These are phyloP conservation scores for Saccharomycopsis sp. DNA, from an alignment of 805 yeast genomes.

Conservation along the genomic window DNA sequence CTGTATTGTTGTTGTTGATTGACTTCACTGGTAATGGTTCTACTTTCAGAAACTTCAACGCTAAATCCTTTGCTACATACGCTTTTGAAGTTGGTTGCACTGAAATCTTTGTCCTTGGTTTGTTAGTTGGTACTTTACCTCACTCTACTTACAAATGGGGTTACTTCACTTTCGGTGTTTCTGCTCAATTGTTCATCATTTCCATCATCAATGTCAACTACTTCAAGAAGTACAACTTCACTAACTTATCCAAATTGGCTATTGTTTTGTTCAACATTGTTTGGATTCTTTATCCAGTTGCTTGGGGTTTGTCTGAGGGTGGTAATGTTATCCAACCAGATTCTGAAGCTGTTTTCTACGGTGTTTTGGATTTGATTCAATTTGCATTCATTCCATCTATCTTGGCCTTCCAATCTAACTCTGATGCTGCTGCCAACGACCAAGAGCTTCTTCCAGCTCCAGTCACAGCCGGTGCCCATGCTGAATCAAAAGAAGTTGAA, in stretches of 20 bases:
- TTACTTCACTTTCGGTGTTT: constrained; percentile 34
- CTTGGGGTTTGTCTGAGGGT: constrained; percentile 56
- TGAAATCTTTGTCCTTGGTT: constrained; percentile 38
- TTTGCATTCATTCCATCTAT: constrained; percentile 31
- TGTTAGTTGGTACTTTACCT: constrained; percentile 39
- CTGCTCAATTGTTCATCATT: neutral
- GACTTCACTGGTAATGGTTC: constrained; percentile 23
- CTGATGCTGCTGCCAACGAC: neutral
- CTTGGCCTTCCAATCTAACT: constrained; percentile 19
- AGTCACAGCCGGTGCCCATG: constrained; percentile 23
- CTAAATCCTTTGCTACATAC: constrained; percentile 23
- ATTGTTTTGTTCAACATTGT: constrained; percentile 30
- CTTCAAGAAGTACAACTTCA: constrained; percentile 5
- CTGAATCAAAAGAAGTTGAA: constrained; percentile 18
- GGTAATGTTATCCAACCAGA: constrained; percentile 56
- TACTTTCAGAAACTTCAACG: neutral
- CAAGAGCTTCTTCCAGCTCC: constrained; percentile 11
- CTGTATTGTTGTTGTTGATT: constrained; percentile 31
- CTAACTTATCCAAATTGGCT: constrained; percentile 25
- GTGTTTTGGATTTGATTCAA: constrained; percentile 46
- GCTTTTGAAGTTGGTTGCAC: constrained; percentile 30
- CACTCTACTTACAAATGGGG: constrained; percentile 46
- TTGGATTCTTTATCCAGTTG: constrained; percentile 45
- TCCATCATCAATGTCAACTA: neutral
- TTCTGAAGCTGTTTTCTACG: constrained; percentile 53